These are phyloP conservation scores for Cokeromyces recurvatus DNA, from an alignment of 371 early-diverging fungal species.

Conservation along the genomic window DNA sequence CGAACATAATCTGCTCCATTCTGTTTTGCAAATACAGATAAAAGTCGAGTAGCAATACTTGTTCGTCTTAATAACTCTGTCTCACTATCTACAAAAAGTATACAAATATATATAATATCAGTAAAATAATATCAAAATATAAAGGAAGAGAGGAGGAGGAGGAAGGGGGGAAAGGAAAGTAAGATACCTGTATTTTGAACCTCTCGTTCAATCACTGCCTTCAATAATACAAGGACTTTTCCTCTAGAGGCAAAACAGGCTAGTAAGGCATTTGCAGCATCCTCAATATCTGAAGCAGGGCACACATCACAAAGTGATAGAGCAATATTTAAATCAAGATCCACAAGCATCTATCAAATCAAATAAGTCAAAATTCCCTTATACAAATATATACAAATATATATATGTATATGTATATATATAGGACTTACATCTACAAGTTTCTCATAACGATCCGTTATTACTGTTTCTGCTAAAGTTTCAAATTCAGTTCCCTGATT, in stretches of 20 bases:
- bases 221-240: conserved; percentile 66
- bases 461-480: conserved; percentile 72
- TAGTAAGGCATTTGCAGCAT: conserved; percentile 73
- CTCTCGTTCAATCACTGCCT: conserved; percentile 81
- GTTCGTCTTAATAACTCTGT: conserved; percentile 89
- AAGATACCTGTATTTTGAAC: conserved; percentile 66
- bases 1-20: conserved; percentile 84
- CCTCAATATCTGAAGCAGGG: conserved; percentile 84
- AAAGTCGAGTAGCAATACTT: conserved; percentile 82
- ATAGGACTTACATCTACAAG: conserved; percentile 58
- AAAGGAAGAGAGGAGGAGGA: too few relatives aligned
- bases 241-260: conserved; percentile 78
- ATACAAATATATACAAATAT: too few relatives aligned
- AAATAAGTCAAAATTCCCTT: conserved; percentile 1
- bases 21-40: conserved; percentile 78
- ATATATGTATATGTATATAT: too few relatives aligned
- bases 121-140: not conserved
- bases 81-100: conserved; percentile 52
- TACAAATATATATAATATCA: not conserved
- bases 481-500: conserved; percentile 86
- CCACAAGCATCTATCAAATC: conserved; percentile 46
- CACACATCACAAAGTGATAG: conserved; percentile 85
- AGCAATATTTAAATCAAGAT: conserved; percentile 67
- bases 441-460: conserved; percentile 70
- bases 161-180: too few relatives aligned